Evolutionary conservation across 495 filamentous ascomycete genomes (phyloP).

Genomic region (Cercophora newfieldiana): DNA sequence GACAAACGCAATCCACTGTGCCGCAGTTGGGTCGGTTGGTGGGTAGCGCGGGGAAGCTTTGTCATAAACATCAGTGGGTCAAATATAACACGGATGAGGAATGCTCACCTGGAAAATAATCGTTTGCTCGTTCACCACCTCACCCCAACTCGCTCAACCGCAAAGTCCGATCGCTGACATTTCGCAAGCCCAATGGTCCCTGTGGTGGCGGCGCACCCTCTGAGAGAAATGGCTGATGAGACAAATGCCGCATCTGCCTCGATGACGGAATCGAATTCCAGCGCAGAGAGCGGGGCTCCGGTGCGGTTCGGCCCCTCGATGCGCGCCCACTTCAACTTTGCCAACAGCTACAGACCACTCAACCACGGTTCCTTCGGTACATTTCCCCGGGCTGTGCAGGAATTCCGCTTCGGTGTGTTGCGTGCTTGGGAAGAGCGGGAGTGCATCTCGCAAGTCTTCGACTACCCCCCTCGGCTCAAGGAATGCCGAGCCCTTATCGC

Average conservation of each 20-base stretch:
- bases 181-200: too few species aligned
- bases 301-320: slow-evolving; percentile 37
- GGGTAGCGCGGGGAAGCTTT: background rate
- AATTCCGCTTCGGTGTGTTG: slow-evolving; percentile 32
- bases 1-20: background rate
- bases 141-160: background rate
- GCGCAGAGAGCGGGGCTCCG: background rate
- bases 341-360: slow-evolving; percentile 35
- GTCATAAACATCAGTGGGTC: background rate
- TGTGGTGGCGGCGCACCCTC: background rate
- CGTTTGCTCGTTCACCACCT: background rate
- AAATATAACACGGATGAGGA: background rate
- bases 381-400: slow-evolving; percentile 35
- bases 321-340: slow-evolving; percentile 41
- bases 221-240: background rate
- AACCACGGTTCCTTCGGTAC: slow-evolving; percentile 47
- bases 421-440: slow-evolving; percentile 36
- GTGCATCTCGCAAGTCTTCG: slow-evolving; percentile 52
- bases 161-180: background rate
- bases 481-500: slow-evolving; percentile 62
- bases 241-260: background rate
- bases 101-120: background rate
- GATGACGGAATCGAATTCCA: background rate
- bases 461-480: slow-evolving; percentile 56
- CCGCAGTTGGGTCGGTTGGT: background rate